These are phyloP conservation scores for Mucor velutinosus DNA, from an alignment of 371 early-diverging fungal species.

Conservation along the genomic window DNA sequence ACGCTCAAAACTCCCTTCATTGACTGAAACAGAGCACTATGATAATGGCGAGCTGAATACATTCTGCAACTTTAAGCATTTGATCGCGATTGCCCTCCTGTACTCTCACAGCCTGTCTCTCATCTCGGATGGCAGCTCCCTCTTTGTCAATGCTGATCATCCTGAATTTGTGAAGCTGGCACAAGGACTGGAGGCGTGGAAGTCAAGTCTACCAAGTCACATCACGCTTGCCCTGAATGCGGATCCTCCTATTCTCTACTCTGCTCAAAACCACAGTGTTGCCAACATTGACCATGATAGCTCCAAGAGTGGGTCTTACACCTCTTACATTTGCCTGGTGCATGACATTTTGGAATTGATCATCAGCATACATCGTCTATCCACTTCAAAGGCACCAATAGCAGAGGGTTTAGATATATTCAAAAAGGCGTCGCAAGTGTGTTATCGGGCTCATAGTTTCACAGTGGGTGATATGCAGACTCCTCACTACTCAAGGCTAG, in stretches of 20 bases:
- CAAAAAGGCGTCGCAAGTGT: background rate
- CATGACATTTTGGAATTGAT: slow-evolving; percentile 14
- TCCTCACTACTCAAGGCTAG: slow-evolving; percentile 8
- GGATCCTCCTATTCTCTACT: slow-evolving; percentile 2
- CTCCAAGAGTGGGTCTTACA: slow-evolving; percentile 6
- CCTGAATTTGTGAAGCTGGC: slow-evolving; percentile 6
- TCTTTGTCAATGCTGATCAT: slow-evolving; percentile 5
- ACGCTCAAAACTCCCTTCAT: slow-evolving; percentile 8
- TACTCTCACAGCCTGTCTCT: slow-evolving; percentile 17
- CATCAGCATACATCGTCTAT: slow-evolving; percentile 9
- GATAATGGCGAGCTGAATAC: slow-evolving; percentile 16
- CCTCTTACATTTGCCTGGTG: slow-evolving; percentile 18
- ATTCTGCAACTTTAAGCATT: slow-evolving; percentile 18
- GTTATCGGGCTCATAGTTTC: slow-evolving; percentile 10
- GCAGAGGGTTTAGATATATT: background rate
- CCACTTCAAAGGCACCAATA: background rate
- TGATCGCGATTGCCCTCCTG: slow-evolving; percentile 4
- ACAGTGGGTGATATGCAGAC: slow-evolving; percentile 1
- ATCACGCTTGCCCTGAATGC: background rate
- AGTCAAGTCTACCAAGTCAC: background rate
- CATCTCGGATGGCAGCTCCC: slow-evolving; percentile 11
- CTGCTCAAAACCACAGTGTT: background rate
- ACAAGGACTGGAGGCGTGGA: slow-evolving; percentile 13
- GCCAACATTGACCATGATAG: background rate
- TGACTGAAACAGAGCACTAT: slow-evolving; percentile 26